Conservation (phyloP, 2,329 filamentous ascomycete species). For the Aspergillus piperis region DNA sequence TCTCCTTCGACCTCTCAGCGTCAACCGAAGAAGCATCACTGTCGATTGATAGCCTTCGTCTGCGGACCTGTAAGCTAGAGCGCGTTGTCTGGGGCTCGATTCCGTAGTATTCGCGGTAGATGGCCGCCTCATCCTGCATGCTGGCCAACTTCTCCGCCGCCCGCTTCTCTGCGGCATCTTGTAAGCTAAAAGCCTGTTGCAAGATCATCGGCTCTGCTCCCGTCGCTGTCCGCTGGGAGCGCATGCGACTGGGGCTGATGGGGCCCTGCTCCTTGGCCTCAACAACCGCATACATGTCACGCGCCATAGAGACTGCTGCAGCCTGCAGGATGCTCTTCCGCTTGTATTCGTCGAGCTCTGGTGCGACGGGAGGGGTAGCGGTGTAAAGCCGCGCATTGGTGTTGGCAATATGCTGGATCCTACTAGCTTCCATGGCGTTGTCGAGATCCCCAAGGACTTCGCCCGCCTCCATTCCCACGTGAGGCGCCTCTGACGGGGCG, state of each 20-base stretch:
- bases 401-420: conserved; percentile 63
- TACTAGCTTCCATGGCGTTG: conserved; percentile 56
- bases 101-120: conserved; percentile 77
- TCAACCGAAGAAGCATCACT: conserved; percentile 62
- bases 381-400: conserved; percentile 79
- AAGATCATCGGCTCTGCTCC: conserved; percentile 26
- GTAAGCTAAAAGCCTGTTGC: conserved; percentile 55
- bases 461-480: conserved; percentile 71
- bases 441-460: conserved; percentile 50
- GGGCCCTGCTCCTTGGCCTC: conserved; percentile 41
- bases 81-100: conserved; percentile 50
- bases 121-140: conserved; percentile 70
- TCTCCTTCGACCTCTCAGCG: conserved; percentile 68
- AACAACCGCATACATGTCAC: conserved; percentile 73
- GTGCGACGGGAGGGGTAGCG: conserved; percentile 68
- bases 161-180: conserved; percentile 83
- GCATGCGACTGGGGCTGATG: conserved; percentile 35
- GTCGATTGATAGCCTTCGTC: conserved; percentile 68
- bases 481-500: conserved; percentile 59
- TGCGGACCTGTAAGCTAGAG: conserved; percentile 56
- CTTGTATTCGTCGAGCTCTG: conserved; percentile 73
- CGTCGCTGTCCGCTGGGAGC: conserved; percentile 34
- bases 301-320: conserved; percentile 86
- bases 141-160: conserved; percentile 81
- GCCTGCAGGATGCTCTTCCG: conserved; percentile 73